Base-by-base conservation (phyloP, 441 rosid species). In the Breynia disticha region DNA sequence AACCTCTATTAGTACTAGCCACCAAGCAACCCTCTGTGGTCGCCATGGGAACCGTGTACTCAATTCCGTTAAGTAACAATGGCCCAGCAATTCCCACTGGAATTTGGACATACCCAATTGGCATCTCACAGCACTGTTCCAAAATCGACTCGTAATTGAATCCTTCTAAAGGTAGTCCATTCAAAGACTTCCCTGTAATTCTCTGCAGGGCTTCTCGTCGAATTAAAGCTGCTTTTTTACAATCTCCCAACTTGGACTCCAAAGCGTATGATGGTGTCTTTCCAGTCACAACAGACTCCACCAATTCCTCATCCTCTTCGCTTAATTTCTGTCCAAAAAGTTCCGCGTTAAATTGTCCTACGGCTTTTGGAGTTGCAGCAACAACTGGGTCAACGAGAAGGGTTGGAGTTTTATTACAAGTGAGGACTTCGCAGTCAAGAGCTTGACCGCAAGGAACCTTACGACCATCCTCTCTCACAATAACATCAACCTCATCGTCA, bases 111-210 rank as follows among this genome's bases (percentile, higher is more conserved):
- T 83, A 84, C 2, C 96, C 96, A 1, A 87, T 77, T 22, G 98
- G 95, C 93, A 87, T 83, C 76, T 90, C 98, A 48, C 98, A 90
- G 63, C 98, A 87, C 77, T 80, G 95, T 20, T 91, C 91, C 61
- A 87, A 64, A 18, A 87, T 81, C 1, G 87, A 79, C 5, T 70
- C 71, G 61, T 90, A 90, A 64, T 84, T 82, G 19, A 90, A 87
- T 8, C 95, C 96, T 11, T 87, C 87, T 47, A 85, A 52, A 6
- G 98, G 98, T 47, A 87, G 57, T 17, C 93, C 93, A 11, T 68
- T 57, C 0, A 90, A 52, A 9, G 93, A 83, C 47, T 75, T 77
- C 18, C 88, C 91, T 0, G 90, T 83, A 8, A 62, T 50, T 70
- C 86, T 79, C 79, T 87, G 87, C 44, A 87, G 48, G 1, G 91